phyloP scores from a whole-genome alignment of 2,329 filamentous ascomycete genomes.

The Talaromyces rugulosus region DNA sequence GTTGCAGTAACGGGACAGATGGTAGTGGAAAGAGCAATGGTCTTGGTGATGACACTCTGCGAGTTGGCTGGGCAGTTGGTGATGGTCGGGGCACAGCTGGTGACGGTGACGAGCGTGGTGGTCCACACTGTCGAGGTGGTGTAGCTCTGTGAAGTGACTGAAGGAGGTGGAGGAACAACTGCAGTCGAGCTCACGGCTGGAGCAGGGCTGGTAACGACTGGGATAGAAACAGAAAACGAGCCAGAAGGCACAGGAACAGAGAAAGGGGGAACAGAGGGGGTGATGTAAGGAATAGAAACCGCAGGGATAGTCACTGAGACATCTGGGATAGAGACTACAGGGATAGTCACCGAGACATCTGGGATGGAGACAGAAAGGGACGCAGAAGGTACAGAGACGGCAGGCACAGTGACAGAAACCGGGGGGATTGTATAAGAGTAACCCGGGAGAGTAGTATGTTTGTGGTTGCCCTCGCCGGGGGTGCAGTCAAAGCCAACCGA shows the following conservation, averaged over 20 bases:
- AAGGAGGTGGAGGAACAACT: constrained; percentile 14
- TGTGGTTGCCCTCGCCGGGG: constrained; percentile 6
- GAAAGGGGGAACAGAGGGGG: constrained; percentile 6
- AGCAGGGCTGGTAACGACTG: background rate
- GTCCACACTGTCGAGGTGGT: constrained; percentile 35
- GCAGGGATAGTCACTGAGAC: constrained; percentile 15
- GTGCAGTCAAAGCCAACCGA: constrained; percentile 71
- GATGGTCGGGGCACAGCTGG: constrained; percentile 36
- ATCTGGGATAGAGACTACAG: background rate
- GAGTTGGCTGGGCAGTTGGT: constrained; percentile 51
- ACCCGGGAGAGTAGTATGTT: background rate
- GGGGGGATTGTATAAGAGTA: background rate
- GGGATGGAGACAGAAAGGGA: background rate
- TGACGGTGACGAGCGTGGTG: constrained; percentile 35
- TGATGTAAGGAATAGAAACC: constrained; percentile 6
- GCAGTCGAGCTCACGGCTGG: background rate
- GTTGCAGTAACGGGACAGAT: constrained; percentile 48
- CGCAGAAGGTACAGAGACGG: background rate
- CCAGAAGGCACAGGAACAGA: constrained; percentile 18
- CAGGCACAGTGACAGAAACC: background rate
- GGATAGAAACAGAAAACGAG: constrained; percentile 13
- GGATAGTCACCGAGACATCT: background rate
- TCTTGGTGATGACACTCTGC: constrained; percentile 50
- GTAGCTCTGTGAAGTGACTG: constrained; percentile 20
- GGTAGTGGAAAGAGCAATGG: constrained; percentile 56